Percentiles rank a stretch among this genome's conserved stretches.
phyloP scores from a whole-genome alignment of 805 yeast genomes.

The Metschnikowia shivogae region DNA sequence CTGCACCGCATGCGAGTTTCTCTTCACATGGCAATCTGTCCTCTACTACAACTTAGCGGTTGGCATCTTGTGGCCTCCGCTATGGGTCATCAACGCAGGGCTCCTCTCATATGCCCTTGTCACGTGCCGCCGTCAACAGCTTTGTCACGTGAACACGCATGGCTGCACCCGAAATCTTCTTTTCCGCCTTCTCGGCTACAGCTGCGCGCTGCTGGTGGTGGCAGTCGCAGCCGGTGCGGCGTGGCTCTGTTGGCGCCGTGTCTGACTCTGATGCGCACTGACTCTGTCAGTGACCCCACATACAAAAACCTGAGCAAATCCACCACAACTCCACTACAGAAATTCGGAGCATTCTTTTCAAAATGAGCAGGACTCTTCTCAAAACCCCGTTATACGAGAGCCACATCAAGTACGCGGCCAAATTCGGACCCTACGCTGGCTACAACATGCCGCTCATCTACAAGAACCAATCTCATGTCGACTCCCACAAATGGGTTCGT shows the following conservation, averaged over 20 bases:
- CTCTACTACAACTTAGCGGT: slow-evolving; percentile 12
- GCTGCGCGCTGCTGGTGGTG: slow-evolving; percentile 1
- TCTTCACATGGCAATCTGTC: slow-evolving; percentile 9
- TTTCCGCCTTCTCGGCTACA: slow-evolving; percentile 3
- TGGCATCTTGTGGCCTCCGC: slow-evolving; percentile 11
- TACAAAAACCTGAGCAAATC: not conserved
- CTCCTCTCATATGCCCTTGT: slow-evolving; percentile 6
- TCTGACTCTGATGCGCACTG: slow-evolving; percentile 3
- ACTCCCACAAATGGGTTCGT: slow-evolving; percentile 94
- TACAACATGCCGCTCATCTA: slow-evolving; percentile 91
- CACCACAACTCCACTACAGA: not conserved
- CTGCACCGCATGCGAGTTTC: slow-evolving; percentile 11
- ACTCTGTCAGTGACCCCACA: slow-evolving; percentile 2
- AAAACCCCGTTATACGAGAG: slow-evolving; percentile 80
- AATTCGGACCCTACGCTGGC: slow-evolving; percentile 96
- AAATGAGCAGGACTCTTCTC: slow-evolving; percentile 22
- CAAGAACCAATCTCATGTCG: slow-evolving; percentile 79
- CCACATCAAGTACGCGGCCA: slow-evolving; percentile 76
- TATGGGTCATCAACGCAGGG: slow-evolving; percentile 9
- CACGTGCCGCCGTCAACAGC: slow-evolving; percentile 3
- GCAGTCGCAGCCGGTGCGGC: slow-evolving; percentile 4
- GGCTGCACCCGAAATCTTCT: not conserved
- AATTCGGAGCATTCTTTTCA: too few relatives aligned
- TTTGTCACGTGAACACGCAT: slow-evolving; percentile 4
- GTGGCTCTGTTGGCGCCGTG: not conserved